A percentile compares a stretch with the other conserved stretches of the same genome.
phyloP scores from a whole-genome alignment of 2,329 filamentous ascomycete species.

The Raffaelea deltoideospora region DNA sequence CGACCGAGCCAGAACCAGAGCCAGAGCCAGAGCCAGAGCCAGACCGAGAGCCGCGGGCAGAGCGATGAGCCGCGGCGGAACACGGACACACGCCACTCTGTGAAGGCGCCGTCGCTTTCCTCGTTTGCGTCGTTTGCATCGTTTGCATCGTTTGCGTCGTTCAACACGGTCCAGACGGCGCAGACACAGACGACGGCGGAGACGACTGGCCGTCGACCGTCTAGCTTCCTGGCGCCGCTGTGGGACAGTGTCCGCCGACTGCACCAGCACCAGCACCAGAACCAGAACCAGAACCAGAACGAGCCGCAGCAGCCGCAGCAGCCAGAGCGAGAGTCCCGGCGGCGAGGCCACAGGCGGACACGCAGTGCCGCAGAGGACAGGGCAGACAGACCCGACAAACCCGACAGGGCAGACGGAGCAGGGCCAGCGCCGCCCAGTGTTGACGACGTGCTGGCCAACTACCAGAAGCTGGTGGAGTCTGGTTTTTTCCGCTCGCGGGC shows the following conservation, averaged over 20 bases:
- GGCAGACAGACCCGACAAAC: too few species aligned
- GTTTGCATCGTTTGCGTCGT: too few species aligned
- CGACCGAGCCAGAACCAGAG: too few species aligned
- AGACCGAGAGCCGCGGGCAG: too few species aligned
- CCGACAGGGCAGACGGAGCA: too few species aligned
- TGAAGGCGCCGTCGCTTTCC: neutral
- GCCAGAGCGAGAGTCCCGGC: too few species aligned
- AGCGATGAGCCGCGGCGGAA: too few species aligned
- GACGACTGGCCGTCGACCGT: slow-evolving; percentile 3
- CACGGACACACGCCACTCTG: neutral
- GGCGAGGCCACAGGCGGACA: too few species aligned
- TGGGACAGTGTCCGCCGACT: slow-evolving; percentile 19
- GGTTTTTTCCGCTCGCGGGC: slow-evolving; percentile 45
- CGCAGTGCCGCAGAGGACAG: too few species aligned
- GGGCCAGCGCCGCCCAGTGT: slow-evolving; percentile 15
- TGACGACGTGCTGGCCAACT: slow-evolving; percentile 40
- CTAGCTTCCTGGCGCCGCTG: slow-evolving; percentile 16
- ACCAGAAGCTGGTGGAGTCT: slow-evolving; percentile 38
- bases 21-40: too few species aligned
- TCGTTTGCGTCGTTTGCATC: neutral
- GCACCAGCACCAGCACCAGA: slow-evolving; percentile 3
- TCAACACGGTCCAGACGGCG: neutral
- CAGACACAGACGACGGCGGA: neutral
- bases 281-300: neutral
- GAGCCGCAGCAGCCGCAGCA: neutral